Evolutionary conservation across 371 early-diverging fungal species (phyloP).

Genomic region (Rhizoclosmatium hyalinum): DNA sequence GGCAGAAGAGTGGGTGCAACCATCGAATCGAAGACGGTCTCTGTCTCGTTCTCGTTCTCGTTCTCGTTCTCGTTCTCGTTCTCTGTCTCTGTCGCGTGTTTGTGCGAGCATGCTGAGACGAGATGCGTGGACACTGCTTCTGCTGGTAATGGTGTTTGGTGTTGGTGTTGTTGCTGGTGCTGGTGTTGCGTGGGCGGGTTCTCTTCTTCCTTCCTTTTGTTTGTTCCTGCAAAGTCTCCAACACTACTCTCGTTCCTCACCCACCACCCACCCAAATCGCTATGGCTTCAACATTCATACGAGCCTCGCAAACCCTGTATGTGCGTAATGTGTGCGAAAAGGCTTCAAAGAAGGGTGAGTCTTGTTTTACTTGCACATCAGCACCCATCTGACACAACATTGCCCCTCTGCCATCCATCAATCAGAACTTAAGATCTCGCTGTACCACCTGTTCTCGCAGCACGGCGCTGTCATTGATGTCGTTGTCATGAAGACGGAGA

Average conservation of each 20-base stretch:
- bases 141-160: background rate
- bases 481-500: conserved; percentile 74
- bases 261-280: too few relatives aligned
- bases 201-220: too few relatives aligned
- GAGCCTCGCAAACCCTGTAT: conserved; percentile 75
- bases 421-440: conserved; percentile 74
- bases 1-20: too few relatives aligned
- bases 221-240: background rate
- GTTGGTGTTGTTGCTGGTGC: background rate
- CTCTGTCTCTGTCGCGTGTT: background rate
- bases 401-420: background rate
- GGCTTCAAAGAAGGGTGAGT: conserved; percentile 63
- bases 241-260: background rate
- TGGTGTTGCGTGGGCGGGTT: background rate
- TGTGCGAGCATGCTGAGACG: background rate
- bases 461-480: conserved; percentile 92
- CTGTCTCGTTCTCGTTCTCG: background rate
- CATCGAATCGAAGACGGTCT: too few relatives aligned
- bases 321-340: conserved; percentile 87
- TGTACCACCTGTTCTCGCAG: conserved; percentile 82
- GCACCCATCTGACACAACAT: background rate
- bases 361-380: background rate
- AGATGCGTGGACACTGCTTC: background rate
- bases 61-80: background rate
- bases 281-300: conserved; percentile 14